Base-by-base conservation (phyloP, 768 basidiomycete genomes). In the Candolleomyces eurysporus region DNA sequence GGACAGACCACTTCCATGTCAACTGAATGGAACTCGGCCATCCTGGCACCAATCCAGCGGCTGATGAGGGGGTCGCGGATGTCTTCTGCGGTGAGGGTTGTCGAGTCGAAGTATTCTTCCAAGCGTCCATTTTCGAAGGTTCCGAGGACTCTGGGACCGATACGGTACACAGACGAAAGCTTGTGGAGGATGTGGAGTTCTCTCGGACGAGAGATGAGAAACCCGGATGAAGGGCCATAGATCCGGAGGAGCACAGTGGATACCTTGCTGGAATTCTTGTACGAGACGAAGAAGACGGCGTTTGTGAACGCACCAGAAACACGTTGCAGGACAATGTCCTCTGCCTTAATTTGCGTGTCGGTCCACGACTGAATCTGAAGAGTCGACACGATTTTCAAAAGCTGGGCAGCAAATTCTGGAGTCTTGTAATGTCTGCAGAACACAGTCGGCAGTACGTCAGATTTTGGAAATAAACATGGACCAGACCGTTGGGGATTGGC, bases 91-190 rank as follows among this genome's bases (percentile, higher is more conserved):
- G 86, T 88, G 49, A 98, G 79, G 2, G 94, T 89, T 40, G 86
- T 82, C 16, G 94, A 94, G 63, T 95, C 86, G 72, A 98, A 98
- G 75, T 92, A 97, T 74, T 99, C 90, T 76, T 98, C 97, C 49
- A 98, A 78, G 21, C 97, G 88, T 40, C 97, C 97, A 72, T 98
- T 99, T 65, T 86, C 83, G 74, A 98, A 98, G 1, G 96, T 98
- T 49, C 97, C 97, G 70, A 92, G 94, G 26, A 99, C 86, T 64
- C 87, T 84, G 30, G 97, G 95, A 13, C 95, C 96, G 54, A 99
- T 91, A 66, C 83, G 84, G 75, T 95, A 98, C 61, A 79, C 80
- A 11, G 92, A 91, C 26, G 94, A 96, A 51, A 99, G 88, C 50
- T 90, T 78, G 74, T 98, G 93, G 52, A 99, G 85, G 31, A 88